phyloP scores from a whole-genome alignment of 1,284 basidiomycete species.

The Ceratobasidium sp. region DNA sequence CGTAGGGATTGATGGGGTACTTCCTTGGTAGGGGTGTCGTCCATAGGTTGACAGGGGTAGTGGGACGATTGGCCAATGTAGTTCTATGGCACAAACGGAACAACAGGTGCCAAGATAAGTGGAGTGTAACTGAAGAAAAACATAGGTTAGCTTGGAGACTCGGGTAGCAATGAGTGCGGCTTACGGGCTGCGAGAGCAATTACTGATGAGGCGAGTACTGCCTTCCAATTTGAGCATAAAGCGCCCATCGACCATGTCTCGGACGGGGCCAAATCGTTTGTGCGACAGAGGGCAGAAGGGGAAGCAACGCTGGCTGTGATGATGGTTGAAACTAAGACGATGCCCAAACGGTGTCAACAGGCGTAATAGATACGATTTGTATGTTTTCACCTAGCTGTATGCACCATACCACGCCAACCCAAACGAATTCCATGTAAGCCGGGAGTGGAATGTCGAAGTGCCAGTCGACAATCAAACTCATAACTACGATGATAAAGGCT shows the following conservation, averaged over 20 bases:
- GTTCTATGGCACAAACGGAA: constrained; percentile 25
- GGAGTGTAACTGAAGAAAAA: background rate
- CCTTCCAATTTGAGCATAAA: constrained; percentile 29
- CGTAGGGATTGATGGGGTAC: constrained; percentile 14
- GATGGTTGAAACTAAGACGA: background rate
- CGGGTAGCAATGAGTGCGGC: background rate
- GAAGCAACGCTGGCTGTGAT: constrained; percentile 8
- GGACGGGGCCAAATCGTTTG: background rate
- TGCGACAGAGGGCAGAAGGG: constrained; percentile 8
- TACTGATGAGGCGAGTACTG: background rate
- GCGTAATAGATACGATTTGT: background rate
- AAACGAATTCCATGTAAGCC: constrained; percentile 16
- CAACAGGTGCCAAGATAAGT: constrained; percentile 20
- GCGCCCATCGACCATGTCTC: background rate
- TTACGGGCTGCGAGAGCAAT: constrained; percentile 22
- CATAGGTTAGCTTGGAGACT: background rate
- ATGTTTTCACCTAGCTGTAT: constrained; percentile 19
- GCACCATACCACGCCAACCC: constrained; percentile 4
- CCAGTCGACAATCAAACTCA: constrained; percentile 29
- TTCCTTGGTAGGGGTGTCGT: constrained; percentile 20
- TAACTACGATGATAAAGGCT: background rate
- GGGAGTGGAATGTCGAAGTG: constrained; percentile 17
- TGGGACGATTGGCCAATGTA: background rate
- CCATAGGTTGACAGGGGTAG: constrained; percentile 13
- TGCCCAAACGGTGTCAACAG: background rate